phyloP scores from a whole-genome alignment of 805 yeast species.

The Pichia cephalocereana region DNA sequence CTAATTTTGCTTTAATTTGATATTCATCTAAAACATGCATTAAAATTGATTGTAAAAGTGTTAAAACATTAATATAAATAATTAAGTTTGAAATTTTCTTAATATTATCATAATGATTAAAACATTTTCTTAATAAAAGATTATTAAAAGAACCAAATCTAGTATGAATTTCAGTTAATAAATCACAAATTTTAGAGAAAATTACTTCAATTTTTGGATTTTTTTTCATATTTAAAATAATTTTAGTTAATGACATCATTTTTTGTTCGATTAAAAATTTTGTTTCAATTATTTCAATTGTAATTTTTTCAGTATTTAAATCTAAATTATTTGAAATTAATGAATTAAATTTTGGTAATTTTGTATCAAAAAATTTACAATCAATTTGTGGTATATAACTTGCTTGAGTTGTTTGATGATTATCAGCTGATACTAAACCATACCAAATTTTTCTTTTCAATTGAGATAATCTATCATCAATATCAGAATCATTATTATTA shows the following conservation, averaged over 20 bases:
- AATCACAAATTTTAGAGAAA: slow-evolving; percentile 24
- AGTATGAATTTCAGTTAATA: slow-evolving; percentile 28
- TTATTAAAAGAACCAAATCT: slow-evolving; percentile 25
- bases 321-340: slow-evolving; percentile 28
- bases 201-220: slow-evolving; percentile 32
- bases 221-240: slow-evolving; percentile 32
- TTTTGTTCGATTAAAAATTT: slow-evolving; percentile 24
- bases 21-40: slow-evolving; percentile 28
- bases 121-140: slow-evolving; percentile 16
- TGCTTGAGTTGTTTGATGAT: slow-evolving; percentile 32
- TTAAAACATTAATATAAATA: slow-evolving; percentile 19
- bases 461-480: slow-evolving; percentile 23
- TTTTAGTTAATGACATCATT: slow-evolving; percentile 27
- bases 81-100: slow-evolving; percentile 15
- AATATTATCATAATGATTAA: slow-evolving; percentile 16
- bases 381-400: slow-evolving; percentile 40
- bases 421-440: slow-evolving; percentile 36
- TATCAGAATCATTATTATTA: not conserved
- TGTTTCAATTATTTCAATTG: slow-evolving; percentile 25
- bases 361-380: slow-evolving; percentile 41
- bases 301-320: slow-evolving; percentile 31
- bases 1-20: slow-evolving; percentile 23
- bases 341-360: slow-evolving; percentile 33
- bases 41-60: slow-evolving; percentile 31
- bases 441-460: slow-evolving; percentile 54